These are phyloP conservation scores for Trichoderma asperellum DNA, from an alignment of 2,329 filamentous ascomycete genomes.

Conservation along the genomic window DNA sequence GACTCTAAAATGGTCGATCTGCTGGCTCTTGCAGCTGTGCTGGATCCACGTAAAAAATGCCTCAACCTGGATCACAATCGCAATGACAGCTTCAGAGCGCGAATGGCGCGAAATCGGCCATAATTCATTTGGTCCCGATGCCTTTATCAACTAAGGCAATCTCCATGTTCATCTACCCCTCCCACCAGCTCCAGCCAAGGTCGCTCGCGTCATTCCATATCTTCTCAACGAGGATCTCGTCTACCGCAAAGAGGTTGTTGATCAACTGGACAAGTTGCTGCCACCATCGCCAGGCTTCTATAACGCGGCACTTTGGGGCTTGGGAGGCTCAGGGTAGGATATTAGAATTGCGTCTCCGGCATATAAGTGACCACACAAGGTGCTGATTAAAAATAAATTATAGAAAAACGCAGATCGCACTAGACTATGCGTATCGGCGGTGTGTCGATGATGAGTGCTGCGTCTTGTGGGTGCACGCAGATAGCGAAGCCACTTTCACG, in stretches of 20 bases:
- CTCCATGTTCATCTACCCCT: constrained; percentile 9
- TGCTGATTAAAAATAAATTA: not conserved
- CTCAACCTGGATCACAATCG: not conserved
- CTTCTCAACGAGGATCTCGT: constrained; percentile 21
- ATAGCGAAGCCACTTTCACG: constrained; percentile 39
- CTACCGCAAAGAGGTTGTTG: constrained; percentile 1
- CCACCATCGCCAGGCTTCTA: not conserved
- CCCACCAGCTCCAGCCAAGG: not conserved
- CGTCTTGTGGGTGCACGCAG: constrained; percentile 46
- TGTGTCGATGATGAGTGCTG: constrained; percentile 34
- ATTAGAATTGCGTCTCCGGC: not conserved
- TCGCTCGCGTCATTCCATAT: constrained; percentile 8
- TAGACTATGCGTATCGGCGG: constrained; percentile 42
- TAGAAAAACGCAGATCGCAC: constrained; percentile 46
- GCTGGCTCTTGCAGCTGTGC: too few species aligned
- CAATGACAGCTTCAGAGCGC: not conserved
- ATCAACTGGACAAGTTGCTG: constrained; percentile 21
- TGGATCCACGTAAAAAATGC: not conserved
- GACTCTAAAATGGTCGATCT: too few species aligned
- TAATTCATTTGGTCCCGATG: not conserved
- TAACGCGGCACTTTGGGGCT: constrained; percentile 10
- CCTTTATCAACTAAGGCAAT: constrained; percentile 17
- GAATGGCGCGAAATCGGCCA: not conserved
- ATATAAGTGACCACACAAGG: not conserved
- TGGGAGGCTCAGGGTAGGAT: constrained; percentile 19